A percentile compares a stretch with the other conserved stretches of the same genome.
phyloP scores from a whole-genome alignment of 306 rosid species.

The Datisca glomerata region DNA sequence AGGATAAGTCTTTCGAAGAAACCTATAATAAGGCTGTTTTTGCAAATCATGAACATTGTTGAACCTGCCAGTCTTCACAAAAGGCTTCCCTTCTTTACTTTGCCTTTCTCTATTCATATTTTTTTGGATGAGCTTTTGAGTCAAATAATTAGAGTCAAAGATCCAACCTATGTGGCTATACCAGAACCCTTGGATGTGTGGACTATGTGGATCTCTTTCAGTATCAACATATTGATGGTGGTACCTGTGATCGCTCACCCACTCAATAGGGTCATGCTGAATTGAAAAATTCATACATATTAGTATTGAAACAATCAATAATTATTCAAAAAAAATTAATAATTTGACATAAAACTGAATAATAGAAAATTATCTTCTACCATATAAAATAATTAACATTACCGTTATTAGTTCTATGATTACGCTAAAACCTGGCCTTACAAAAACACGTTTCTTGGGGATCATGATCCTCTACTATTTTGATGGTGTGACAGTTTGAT shows the following conservation, averaged over 20 bases:
- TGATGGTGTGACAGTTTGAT: no score
- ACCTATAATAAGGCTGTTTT: conserved; percentile 39
- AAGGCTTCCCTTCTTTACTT: no score
- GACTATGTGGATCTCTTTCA: conserved; percentile 89
- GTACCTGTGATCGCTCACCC: conserved; percentile 90
- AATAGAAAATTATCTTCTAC: no score
- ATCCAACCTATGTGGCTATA: conserved; percentile 79
- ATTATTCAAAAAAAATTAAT: no score
- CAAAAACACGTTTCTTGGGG: no score
- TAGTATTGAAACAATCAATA: no score
- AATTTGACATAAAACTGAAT: no score
- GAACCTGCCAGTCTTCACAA: conserved; percentile 57
- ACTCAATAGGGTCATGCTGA: no score
- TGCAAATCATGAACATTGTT: conserved; percentile 60
- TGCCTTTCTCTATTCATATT: neutral
- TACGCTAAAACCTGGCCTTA: neutral
- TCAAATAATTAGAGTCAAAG: conserved; percentile 45
- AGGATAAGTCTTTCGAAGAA: conserved; percentile 39
- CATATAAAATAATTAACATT: no score
- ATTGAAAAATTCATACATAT: no score
- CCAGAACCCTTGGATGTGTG: conserved; percentile 81
- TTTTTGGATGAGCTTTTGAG: conserved; percentile 34
- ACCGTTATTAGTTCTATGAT: neutral
- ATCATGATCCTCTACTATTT: no score
- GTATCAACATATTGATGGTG: conserved; percentile 90